Evolutionary conservation across 352 stramenopile species (phyloP).

Genomic region (Aphanomyces stellatus): DNA sequence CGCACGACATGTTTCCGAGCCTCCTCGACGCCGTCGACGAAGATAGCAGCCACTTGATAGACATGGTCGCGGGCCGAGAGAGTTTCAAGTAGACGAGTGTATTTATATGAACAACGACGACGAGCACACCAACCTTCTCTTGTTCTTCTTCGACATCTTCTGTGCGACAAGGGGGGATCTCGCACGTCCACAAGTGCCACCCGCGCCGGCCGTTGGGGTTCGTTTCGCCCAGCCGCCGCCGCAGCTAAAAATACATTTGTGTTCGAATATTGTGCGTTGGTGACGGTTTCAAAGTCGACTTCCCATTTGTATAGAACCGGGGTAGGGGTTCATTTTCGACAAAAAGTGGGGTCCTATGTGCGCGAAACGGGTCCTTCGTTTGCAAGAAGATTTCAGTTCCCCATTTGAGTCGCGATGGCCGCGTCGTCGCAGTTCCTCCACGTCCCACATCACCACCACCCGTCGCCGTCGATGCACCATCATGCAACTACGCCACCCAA

Average conservation of each 20-base stretch:
- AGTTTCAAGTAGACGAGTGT: conserved; percentile 2
- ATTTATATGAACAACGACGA: not conserved
- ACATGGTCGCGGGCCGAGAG: conserved; percentile 41
- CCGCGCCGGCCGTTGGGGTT: not conserved
- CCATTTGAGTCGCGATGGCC: not conserved
- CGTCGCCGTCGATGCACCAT: not conserved
- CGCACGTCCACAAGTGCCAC: no score
- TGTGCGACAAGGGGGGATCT: no score
- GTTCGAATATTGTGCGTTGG: no score
- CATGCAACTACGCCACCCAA: not conserved
- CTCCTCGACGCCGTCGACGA: conserved; percentile 77
- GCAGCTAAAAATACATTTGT: not conserved
- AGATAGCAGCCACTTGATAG: conserved; percentile 59
- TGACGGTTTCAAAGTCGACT: not conserved
- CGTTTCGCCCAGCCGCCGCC: no score
- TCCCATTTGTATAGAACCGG: not conserved
- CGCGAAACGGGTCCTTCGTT: no score
- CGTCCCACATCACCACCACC: not conserved
- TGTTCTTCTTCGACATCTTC: not conserved
- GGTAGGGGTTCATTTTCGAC: not conserved
- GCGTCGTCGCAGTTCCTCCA: not conserved
- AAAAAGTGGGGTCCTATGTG: not conserved
- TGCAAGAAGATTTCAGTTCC: conserved; percentile 13
- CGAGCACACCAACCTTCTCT: not conserved
- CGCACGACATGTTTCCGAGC: conserved; percentile 49